Conservation (phyloP, 371 early-diverging fungal genomes). For the Mucor lusitanicus region DNA sequence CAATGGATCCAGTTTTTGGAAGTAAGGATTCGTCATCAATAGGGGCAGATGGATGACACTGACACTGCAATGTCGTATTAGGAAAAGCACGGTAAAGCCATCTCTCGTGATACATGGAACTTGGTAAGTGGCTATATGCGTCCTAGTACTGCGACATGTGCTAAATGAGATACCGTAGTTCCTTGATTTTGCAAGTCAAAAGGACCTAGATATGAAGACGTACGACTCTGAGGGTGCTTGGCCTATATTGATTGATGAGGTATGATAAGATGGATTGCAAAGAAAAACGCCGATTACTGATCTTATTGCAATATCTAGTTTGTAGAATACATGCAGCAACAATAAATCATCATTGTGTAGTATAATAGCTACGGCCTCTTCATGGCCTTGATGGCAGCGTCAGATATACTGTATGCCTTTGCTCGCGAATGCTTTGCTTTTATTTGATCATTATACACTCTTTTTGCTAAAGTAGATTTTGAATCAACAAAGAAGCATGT, state of each 20-base stretch:
- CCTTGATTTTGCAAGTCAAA: slow-evolving; percentile 73
- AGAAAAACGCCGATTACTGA: background rate
- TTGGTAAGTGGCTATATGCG: slow-evolving; percentile 48
- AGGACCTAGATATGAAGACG: slow-evolving; percentile 58
- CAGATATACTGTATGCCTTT: too few species aligned
- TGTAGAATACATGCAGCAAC: slow-evolving; percentile 18
- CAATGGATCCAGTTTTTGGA: slow-evolving; percentile 75
- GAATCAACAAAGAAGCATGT: too few species aligned
- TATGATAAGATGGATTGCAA: slow-evolving; percentile 16
- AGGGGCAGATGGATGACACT: background rate
- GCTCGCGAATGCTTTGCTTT: too few species aligned
- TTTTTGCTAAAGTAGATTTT: too few species aligned
- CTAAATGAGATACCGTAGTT: slow-evolving; percentile 49
- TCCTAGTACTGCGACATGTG: background rate
- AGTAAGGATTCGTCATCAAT: slow-evolving; percentile 24
- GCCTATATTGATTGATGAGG: slow-evolving; percentile 82
- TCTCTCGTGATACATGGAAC: slow-evolving; percentile 87
- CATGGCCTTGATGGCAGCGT: too few species aligned
- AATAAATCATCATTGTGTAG: too few species aligned
- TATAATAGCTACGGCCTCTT: too few species aligned
- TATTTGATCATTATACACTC: too few species aligned
- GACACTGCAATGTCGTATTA: slow-evolving; percentile 11
- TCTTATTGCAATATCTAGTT: background rate
- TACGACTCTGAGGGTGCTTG: slow-evolving; percentile 85
- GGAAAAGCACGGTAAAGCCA: slow-evolving; percentile 76